Evolutionary conservation across 192 early-diverging fungal genomes (phyloP).

Genomic region (Allomyces javanicus): DNA sequence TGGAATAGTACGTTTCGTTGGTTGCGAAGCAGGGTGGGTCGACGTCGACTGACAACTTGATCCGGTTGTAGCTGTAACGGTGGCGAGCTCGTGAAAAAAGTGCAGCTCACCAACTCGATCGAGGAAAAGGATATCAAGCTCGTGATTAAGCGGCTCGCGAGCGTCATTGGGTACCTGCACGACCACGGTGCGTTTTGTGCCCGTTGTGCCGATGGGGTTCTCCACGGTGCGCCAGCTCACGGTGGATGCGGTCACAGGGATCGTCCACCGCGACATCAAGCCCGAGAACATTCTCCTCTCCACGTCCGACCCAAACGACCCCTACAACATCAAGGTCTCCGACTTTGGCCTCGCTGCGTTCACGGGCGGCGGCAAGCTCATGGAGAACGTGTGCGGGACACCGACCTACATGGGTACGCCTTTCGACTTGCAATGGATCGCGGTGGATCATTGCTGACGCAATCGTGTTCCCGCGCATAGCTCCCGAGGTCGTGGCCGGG

Average conservation of each 20-base stretch:
- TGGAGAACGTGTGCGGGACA: constrained; percentile 22
- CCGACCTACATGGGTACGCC: constrained; percentile 24
- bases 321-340: constrained; percentile 23
- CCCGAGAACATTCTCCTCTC: constrained; percentile 12
- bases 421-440: neutral
- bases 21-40: too few relatives aligned
- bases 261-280: constrained; percentile 15
- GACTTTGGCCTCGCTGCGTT: constrained; percentile 29
- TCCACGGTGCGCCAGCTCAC: neutral
- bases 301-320: constrained; percentile 12
- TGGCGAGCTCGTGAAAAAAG: constrained; percentile 10
- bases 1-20: constrained; percentile 21
- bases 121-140: constrained; percentile 4
- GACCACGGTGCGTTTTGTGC: neutral
- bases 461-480: constrained; percentile 4
- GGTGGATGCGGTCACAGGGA: constrained; percentile 1
- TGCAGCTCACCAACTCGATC: constrained; percentile 1
- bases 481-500: constrained; percentile 27
- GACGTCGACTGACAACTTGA: neutral
- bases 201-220: too few relatives aligned
- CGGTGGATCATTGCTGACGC: too few relatives aligned
- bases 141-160: constrained; percentile 8
- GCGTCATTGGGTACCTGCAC: constrained; percentile 5
- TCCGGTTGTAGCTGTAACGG: constrained; percentile 6
- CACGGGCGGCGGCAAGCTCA: constrained; percentile 9